These are phyloP conservation scores for Mycena galericulata DNA, from an alignment of 768 basidiomycete genomes.

Conservation along the genomic window DNA sequence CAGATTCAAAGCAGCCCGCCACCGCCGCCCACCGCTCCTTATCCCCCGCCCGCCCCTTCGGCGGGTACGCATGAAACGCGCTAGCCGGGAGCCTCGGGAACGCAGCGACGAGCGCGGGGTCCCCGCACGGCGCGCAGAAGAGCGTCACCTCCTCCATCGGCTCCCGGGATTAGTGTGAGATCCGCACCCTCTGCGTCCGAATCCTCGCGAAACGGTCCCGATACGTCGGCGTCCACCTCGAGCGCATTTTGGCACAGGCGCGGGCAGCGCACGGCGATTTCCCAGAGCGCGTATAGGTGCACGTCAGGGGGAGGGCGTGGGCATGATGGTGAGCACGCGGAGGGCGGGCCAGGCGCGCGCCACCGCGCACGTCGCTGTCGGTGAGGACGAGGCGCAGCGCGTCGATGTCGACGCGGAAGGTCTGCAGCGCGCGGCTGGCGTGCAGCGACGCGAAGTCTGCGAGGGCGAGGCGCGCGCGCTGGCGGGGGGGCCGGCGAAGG, in stretches of 20 bases:
- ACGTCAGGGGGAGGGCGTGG: not conserved
- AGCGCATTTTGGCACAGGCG: constrained; percentile 14
- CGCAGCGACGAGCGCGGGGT: constrained; percentile 28
- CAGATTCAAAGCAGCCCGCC: not conserved
- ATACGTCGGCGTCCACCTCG: constrained; percentile 28
- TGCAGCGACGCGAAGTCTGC: no score
- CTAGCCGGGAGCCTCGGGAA: constrained; percentile 18
- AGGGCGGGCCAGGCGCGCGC: constrained; percentile 30
- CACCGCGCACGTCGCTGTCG: constrained; percentile 20
- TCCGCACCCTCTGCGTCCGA: not conserved
- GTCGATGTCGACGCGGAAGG: no score
- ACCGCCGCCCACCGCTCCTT: constrained; percentile 19
- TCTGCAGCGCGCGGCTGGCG: no score
- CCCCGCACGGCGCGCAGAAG: constrained; percentile 31
- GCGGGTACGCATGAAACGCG: constrained; percentile 25
- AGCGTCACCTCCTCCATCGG: constrained; percentile 25
- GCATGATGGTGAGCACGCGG: not conserved
- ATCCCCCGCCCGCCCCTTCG: not conserved
- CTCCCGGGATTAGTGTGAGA: no score
- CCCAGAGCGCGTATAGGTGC: constrained; percentile 29
- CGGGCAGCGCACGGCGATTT: constrained; percentile 24
- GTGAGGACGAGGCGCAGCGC: constrained; percentile 26
- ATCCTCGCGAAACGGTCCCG: constrained; percentile 4
- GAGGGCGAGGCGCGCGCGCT: not conserved
- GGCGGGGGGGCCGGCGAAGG: constrained; percentile 7